Evolutionary conservation across 2,329 filamentous ascomycete genomes (phyloP).

Genomic region (Tolypocladium ovalisporum): DNA sequence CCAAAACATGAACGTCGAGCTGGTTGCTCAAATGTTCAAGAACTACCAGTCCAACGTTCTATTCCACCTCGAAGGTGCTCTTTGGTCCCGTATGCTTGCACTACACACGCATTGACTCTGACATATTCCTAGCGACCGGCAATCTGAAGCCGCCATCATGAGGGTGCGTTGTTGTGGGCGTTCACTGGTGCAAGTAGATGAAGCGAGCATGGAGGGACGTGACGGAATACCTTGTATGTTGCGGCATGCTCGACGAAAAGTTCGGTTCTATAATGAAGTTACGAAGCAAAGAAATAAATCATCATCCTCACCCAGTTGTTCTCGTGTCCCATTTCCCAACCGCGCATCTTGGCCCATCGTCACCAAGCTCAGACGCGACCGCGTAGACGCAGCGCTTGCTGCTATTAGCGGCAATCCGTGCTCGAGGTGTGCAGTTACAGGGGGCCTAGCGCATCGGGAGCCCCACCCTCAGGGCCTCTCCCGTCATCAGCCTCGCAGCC

Average conservation of each 20-base stretch:
- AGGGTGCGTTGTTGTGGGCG: slow-evolving; percentile 9
- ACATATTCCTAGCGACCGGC: slow-evolving; percentile 61
- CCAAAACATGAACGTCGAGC: slow-evolving; percentile 96
- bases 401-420: neutral
- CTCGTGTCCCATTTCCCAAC: neutral
- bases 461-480: slow-evolving; percentile 8
- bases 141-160: slow-evolving; percentile 68
- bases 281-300: neutral
- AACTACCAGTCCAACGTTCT: slow-evolving; percentile 98
- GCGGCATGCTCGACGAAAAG: neutral
- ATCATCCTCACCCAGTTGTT: neutral
- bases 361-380: neutral
- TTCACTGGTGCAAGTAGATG: neutral
- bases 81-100: neutral
- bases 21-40: slow-evolving; percentile 99
- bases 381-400: neutral
- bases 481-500: slow-evolving; percentile 24
- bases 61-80: slow-evolving; percentile 86
- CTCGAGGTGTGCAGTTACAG: neutral
- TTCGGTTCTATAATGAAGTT: neutral
- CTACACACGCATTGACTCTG: neutral
- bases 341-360: neutral
- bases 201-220: neutral
- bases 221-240: neutral
- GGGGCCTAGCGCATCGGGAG: slow-evolving; percentile 1